Evolutionary conservation across 2,329 filamentous ascomycete genomes (phyloP), one percentile per base, ranked within the genome.

Genomic region (Ophiostoma australiae): DNA sequence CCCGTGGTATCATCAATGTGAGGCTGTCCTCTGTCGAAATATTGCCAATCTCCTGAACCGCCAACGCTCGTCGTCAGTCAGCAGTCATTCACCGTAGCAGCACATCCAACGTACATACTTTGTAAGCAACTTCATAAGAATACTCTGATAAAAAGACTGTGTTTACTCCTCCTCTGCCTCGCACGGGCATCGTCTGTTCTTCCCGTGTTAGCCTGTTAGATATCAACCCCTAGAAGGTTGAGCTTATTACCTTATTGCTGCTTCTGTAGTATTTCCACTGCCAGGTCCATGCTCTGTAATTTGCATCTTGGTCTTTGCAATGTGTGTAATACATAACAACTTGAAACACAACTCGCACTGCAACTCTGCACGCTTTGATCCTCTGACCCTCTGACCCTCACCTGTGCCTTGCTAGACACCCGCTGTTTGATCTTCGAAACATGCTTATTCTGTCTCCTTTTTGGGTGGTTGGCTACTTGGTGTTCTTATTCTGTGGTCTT

Each of bases 391-490:
- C 39, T 41, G 39, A 41, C 15, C 39, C 39, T 39, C n/a, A n/a
- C n/a, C 37, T 39, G 37, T 7, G 8, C 48, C 44, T 20, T 48
- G 44, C 44, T 27, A 58, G 52, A 58, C 52, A 58, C 52, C 52
- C 52, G 52, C 52, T 58, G 52, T 58, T 58, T 58, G 52, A 58
- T 58, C 52, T 58, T 58, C 52, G 52, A 58, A 58, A 58, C 52
- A 58, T 58, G 52, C 52, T 15, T 58, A 58, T 58, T 58, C 52
- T 48, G 37, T 39, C 37, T 48, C 44, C 15, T 17, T 44, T 15
- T 20, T 8, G 35, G 3, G 13, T 48, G 41, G 7, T 48, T 7
- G 10, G 7, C 41, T 15, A 17, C 15, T 20, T 48, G 44, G 13
- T 17, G 13, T 48, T 48, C 0, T 20, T 48, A 13, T 17, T 48